Conservation (phyloP, 345 rosid species). For the Viola odorata region DNA sequence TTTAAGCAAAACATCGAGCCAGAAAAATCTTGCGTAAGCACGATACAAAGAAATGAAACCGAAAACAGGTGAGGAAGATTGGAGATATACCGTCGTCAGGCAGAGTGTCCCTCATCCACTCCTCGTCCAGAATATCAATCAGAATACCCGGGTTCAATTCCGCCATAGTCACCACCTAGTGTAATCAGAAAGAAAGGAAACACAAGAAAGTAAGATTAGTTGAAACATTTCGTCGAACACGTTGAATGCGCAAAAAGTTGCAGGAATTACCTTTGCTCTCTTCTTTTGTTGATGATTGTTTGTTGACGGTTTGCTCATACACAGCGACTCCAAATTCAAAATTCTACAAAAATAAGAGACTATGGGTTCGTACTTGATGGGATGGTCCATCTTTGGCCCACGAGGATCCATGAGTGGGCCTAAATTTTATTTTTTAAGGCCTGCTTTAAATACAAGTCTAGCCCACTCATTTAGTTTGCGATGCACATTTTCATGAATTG, state of each 20-base stretch:
- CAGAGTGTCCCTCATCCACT: slow-evolving; percentile 93
- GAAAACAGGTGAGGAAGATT: slow-evolving; percentile 4
- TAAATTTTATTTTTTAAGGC: too few relatives aligned
- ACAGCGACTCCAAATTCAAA: too few relatives aligned
- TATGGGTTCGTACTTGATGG: too few relatives aligned
- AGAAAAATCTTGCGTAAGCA: background rate
- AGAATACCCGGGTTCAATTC: slow-evolving; percentile 73
- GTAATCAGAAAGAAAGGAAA: background rate
- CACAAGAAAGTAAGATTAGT: background rate
- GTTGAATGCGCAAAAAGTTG: background rate
- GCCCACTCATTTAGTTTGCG: too few relatives aligned
- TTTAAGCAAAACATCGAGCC: background rate
- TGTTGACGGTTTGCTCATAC: slow-evolving; percentile 23
- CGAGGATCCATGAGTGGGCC: too few relatives aligned
- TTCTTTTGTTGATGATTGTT: slow-evolving; percentile 43
- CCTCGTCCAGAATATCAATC: slow-evolving; percentile 85
- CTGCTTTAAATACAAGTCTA: too few relatives aligned
- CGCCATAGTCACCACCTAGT: slow-evolving; percentile 39
- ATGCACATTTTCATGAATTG: too few relatives aligned
- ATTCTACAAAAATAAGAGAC: too few relatives aligned
- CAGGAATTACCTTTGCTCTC: background rate
- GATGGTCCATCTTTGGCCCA: too few relatives aligned
- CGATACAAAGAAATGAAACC: background rate
- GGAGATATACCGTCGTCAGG: slow-evolving; percentile 69
- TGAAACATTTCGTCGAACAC: background rate